A percentile compares a stretch with the other conserved stretches of the same genome.
Evolutionary conservation across 1,284 basidiomycete genomes (phyloP).

Genomic region (Pyrrhoderma lamaoense): DNA sequence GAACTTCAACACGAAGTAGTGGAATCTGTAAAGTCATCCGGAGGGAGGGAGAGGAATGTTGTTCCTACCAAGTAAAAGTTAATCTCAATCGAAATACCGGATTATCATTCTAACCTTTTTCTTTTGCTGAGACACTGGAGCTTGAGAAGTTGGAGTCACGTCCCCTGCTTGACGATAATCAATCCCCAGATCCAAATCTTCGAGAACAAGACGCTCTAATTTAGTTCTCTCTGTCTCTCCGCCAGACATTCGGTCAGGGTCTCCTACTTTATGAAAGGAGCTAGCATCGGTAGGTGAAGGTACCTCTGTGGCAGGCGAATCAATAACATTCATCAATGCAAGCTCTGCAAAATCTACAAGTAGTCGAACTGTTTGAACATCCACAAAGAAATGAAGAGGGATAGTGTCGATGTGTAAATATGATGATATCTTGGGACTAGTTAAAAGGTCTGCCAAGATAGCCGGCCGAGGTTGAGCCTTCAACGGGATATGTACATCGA

Average conservation of each 20-base stretch:
- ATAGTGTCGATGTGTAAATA: constrained; percentile 4
- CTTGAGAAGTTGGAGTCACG: constrained; percentile 1
- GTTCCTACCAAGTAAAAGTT: no score
- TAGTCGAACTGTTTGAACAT: constrained; percentile 31
- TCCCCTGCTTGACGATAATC: constrained; percentile 30
- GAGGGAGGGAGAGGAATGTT: background rate
- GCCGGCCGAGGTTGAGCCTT: background rate
- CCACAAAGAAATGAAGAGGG: constrained; percentile 6
- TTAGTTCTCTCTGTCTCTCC: constrained; percentile 19
- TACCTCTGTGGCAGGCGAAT: background rate
- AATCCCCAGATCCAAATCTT: constrained; percentile 46
- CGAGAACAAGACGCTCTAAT: constrained; percentile 44
- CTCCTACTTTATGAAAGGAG: background rate
- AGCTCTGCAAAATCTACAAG: constrained; percentile 28
- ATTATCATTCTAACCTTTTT: background rate
- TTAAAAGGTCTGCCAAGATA: background rate
- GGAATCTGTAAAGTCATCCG: constrained; percentile 13
- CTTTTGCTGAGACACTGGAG: background rate
- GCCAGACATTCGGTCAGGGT: no score
- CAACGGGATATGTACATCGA: background rate
- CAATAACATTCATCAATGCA: constrained; percentile 19
- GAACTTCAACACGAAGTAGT: constrained; percentile 23
- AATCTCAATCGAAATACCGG: no score
- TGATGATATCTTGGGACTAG: background rate
- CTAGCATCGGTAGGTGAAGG: constrained; percentile 1